These are phyloP conservation scores for Oryza meyeriana DNA, from an alignment of 176 grass and related monocot species.

Conservation along the genomic window DNA sequence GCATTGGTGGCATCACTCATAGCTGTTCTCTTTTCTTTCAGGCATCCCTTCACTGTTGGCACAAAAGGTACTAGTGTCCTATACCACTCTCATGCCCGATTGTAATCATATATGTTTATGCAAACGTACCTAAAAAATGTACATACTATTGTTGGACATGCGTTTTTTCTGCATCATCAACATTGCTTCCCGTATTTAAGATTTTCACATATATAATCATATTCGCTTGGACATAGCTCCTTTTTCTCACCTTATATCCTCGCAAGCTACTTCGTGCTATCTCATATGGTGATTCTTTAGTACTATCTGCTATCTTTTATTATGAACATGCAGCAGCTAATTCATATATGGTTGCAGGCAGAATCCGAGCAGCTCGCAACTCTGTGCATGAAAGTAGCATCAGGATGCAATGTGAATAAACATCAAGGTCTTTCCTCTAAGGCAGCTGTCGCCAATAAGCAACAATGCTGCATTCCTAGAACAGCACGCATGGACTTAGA, in stretches of 20 bases:
- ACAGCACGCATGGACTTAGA: constrained; percentile 29
- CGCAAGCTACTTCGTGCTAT: background rate
- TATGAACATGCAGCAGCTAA: background rate
- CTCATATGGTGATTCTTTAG: constrained; percentile 1
- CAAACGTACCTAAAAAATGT: background rate
- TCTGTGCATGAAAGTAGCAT: constrained; percentile 5
- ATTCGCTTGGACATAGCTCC: background rate
- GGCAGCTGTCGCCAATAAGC: background rate
- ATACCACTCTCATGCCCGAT: background rate
- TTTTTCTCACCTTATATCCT: background rate
- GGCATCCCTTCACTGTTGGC: constrained; percentile 29
- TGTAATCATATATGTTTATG: constrained; percentile 3
- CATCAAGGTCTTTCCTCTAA: constrained; percentile 16
- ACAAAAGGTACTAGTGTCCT: constrained; percentile 44
- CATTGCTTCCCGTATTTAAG: background rate
- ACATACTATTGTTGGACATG: background rate
- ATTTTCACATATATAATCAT: background rate
- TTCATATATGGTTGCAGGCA: background rate
- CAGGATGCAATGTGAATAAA: constrained; percentile 1
- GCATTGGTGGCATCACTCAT: background rate
- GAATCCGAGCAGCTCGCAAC: constrained; percentile 2
- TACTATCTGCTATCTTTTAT: too few relatives aligned
- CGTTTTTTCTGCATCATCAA: background rate
- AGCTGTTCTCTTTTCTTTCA: constrained; percentile 32
- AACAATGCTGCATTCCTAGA: constrained; percentile 5